Base-by-base conservation (phyloP, 129 eudicot species). In the Calendula officinalis region DNA sequence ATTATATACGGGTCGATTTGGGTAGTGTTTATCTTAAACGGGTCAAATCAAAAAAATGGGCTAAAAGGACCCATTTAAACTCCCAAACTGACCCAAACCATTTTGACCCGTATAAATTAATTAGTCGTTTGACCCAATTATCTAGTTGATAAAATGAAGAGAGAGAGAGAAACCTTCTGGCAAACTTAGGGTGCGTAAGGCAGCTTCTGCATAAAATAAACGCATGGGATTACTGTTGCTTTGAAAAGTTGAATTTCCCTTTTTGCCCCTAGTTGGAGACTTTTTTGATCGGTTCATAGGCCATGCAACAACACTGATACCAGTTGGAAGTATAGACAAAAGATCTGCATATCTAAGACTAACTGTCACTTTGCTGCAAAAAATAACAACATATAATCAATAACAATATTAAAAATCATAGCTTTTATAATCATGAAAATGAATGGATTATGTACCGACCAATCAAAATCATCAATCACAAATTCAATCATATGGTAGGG, bases 281-380 rank as follows among this genome's bases (percentile, higher is more conserved):
- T 69, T 82, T 71, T 76, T 75, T 30, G 77, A 50, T 55, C 65
- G 81, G 60, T 70, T 77, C 81, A 72, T 60, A 7, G 98, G 98
- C 98, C 98, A 91, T 15, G 89, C 98, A 75, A 91, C 70, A 9
- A 91, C 98, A 61, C 95, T 91, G 27, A 88, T 81, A 7, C 72
- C 63, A 27, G 95, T 78, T 51, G 98, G 98, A 72, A 92, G 86
- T 69, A 82, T 78, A 66, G 91, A 77, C 73, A 92, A 47, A 7
- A 92, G 75, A 75, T 88, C 82, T 8, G 82, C 89, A 16, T 92
- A 92, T 52, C 80, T 77, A 3, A 92, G 91, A 71, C 91, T 79
- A 38, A 88, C 95, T 8, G 91, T 92, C 38, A 88, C 75, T 75
- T 86, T 92, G 83, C 94, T 89, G 90, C 77, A 75, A 66, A 5